These are phyloP conservation scores for Extremus antarcticus DNA, from an alignment of 495 filamentous ascomycete species.

Conservation along the genomic window DNA sequence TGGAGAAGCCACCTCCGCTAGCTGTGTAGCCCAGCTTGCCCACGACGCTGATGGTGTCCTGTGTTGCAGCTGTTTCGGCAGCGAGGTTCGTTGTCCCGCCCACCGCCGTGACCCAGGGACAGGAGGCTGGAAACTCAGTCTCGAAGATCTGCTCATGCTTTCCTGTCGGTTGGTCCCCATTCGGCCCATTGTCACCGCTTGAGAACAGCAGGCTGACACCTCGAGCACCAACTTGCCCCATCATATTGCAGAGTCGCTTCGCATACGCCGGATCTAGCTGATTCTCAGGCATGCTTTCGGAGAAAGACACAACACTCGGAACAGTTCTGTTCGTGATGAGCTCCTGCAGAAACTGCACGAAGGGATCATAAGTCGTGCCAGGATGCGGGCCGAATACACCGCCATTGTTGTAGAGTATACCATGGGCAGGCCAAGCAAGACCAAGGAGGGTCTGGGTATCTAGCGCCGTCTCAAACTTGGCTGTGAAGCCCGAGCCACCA, in stretches of 20 bases:
- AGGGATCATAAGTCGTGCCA: neutral
- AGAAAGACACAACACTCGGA: constrained; percentile 5
- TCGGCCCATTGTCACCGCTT: constrained; percentile 28
- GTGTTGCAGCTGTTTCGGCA: neutral
- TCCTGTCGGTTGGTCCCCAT: constrained; percentile 25
- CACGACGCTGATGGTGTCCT: neutral
- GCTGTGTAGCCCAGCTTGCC: neutral
- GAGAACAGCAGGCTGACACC: constrained; percentile 30
- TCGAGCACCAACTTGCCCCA: constrained; percentile 28
- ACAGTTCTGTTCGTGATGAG: constrained; percentile 1
- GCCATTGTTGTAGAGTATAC: constrained; percentile 4
- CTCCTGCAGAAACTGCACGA: constrained; percentile 2
- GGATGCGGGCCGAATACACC: neutral
- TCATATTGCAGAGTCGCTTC: constrained; percentile 25
- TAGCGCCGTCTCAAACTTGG: neutral
- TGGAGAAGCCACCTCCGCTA: constrained; percentile 28
- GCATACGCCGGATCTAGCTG: constrained; percentile 27
- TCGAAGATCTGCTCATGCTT: constrained; percentile 25
- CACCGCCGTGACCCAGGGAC: neutral
- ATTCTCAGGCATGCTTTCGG: constrained; percentile 21
- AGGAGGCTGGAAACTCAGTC: constrained; percentile 8
- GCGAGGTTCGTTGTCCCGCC: constrained; percentile 1
- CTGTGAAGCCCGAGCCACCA: neutral
- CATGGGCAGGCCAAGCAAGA: neutral
- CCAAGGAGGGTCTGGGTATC: constrained; percentile 1